Evolutionary conservation across 2,329 filamentous ascomycete species (phyloP).

Genomic region (Aureobasidium subglaciale): DNA sequence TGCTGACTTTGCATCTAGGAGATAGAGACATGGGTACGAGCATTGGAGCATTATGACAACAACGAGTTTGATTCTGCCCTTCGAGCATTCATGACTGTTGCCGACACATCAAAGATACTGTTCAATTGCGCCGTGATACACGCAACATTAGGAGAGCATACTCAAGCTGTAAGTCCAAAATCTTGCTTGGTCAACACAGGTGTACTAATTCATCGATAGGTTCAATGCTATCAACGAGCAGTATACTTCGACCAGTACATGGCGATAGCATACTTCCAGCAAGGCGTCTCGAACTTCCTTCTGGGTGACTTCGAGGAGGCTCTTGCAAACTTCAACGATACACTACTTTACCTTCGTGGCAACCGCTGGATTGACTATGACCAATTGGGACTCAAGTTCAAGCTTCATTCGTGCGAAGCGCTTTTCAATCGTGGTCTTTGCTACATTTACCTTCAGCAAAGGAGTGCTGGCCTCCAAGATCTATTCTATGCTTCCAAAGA

Average conservation of each 20-base stretch:
- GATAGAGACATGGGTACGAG: conserved; percentile 97
- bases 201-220: conserved; percentile 46
- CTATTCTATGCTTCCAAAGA: conserved; percentile 86
- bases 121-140: conserved; percentile 99
- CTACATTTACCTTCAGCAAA: conserved; percentile 94
- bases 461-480: conserved; percentile 84
- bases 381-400: conserved; percentile 89
- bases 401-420: conserved; percentile 94
- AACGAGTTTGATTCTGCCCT: conserved; percentile 93
- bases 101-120: conserved; percentile 94
- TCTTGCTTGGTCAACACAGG: no score
- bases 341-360: conserved; percentile 83
- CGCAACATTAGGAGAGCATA: conserved; percentile 90
- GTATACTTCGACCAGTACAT: conserved; percentile 89
- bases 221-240: conserved; percentile 89
- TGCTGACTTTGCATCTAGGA: conserved; percentile 51
- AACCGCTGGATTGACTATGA: conserved; percentile 98
- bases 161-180: conserved; percentile 69
- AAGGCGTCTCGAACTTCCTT: conserved; percentile 96
- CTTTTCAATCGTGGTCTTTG: conserved; percentile 95
- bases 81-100: conserved; percentile 74
- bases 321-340: conserved; percentile 97
- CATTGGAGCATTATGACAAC: conserved; percentile 87
- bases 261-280: conserved; percentile 95
- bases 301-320: conserved; percentile 96